Base-by-base conservation (phyloP, 306 rosid genomes). In the Pyrus betulifolia region DNA sequence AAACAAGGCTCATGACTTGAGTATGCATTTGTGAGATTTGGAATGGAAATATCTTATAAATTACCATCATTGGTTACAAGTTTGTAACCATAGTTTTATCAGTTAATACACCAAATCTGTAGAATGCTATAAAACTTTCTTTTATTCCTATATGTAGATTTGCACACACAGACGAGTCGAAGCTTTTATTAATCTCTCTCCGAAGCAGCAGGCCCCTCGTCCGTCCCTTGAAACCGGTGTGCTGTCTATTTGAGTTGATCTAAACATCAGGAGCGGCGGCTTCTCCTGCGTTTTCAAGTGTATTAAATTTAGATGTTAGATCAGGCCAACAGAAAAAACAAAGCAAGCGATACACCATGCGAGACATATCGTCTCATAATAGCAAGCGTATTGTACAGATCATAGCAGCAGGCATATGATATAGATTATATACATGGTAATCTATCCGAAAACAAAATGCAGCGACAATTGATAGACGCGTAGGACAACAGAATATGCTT, bases 271-370 rank as follows among this genome's bases (percentile, higher is more conserved):
- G 44, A 64, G n/a, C 70, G 40, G 82, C 77, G 40, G 82, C 77
- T 76, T 80, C 77, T 49, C 84, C 87, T 80, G 82, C 82, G 54
- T 35, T 58, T 23, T 52, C 22, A 27, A 78, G 9, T 42, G 45
- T 70, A 4, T 71, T 8, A 4, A 55, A 72, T 3, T 71, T 8
- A 4, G 67, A 73, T 3, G 46, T 17, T 5, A 72, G 38, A 58
- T 5, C 30, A 58, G 63, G 63, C 63, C 63, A 58, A 22, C 25
- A 58, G 63, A 58, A 58, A 4, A 22, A 11, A 22, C 28, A 59
- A 59, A 23, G 30, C 23, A 58, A 22, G 3, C 17, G 18, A 17
- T 59, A 22, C 28, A 22, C 63, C 15, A 10, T 10, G 30, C 10
- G 62, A 9, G 63, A 49, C 18, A 9, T 57, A 57, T 57, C 28